A percentile compares a stretch with the other conserved stretches of the same genome.
phyloP scores from a whole-genome alignment of 805 yeast species.

The Dipodascopsis uninucleata region DNA sequence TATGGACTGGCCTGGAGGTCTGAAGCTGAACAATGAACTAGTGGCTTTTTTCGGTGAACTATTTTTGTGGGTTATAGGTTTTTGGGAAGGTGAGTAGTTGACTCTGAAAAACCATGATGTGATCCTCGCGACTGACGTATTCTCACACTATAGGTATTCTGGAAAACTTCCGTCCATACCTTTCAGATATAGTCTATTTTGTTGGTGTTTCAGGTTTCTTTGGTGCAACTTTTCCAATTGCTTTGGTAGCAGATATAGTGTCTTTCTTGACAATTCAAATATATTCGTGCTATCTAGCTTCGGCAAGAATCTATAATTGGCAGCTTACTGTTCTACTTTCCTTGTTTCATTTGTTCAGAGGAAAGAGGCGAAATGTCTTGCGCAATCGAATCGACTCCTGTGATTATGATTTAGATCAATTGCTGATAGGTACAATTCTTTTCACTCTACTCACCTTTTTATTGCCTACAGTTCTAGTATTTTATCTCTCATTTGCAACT shows the following conservation, averaged over 20 bases:
- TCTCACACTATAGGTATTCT: constrained; percentile 21
- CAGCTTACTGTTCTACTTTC: constrained; percentile 67
- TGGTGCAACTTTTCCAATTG: constrained; percentile 70
- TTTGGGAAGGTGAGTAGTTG: constrained; percentile 46
- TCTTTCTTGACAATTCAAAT: constrained; percentile 66
- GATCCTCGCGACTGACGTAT: constrained; percentile 6
- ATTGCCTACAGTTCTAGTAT: constrained; percentile 82
- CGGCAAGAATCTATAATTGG: constrained; percentile 74
- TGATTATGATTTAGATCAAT: constrained; percentile 79
- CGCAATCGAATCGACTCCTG: constrained; percentile 83
- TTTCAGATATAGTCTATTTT: constrained; percentile 35
- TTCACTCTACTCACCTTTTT: constrained; percentile 76
- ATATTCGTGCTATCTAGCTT: constrained; percentile 69
- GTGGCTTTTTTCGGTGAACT: constrained; percentile 83
- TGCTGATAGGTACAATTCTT: constrained; percentile 80
- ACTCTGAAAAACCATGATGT: constrained; percentile 1
- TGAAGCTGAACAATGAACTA: constrained; percentile 82
- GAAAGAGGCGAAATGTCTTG: constrained; percentile 79
- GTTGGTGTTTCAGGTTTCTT: constrained; percentile 44
- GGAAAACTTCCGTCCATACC: constrained; percentile 33
- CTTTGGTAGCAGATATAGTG: constrained; percentile 61
- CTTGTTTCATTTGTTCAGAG: constrained; percentile 78
- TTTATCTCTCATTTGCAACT: constrained; percentile 68
- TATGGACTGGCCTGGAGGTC: constrained; percentile 88
- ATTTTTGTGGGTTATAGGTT: constrained; percentile 75